Percentiles rank a stretch among this genome's conserved stretches.
phyloP scores from a whole-genome alignment of 768 basidiomycete genomes.

The Phylloporus sp. region DNA sequence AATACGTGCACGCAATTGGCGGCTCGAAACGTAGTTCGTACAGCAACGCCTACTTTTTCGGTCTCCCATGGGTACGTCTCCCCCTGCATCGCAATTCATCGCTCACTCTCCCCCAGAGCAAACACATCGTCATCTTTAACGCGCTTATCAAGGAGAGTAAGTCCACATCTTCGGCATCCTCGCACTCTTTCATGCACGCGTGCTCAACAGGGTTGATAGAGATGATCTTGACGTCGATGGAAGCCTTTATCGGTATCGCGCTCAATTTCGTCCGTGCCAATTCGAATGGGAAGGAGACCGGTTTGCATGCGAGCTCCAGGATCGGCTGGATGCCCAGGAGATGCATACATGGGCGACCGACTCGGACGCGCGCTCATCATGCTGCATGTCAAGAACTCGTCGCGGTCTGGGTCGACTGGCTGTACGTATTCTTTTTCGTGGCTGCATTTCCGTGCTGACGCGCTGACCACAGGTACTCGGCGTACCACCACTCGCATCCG shows the following conservation, averaged over 20 bases:
- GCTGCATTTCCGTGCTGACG: not conserved
- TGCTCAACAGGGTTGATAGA: slow-evolving; percentile 28
- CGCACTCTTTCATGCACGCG: slow-evolving; percentile 53
- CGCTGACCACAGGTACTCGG: slow-evolving; percentile 72
- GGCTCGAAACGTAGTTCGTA: slow-evolving; percentile 94
- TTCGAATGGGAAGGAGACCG: slow-evolving; percentile 94
- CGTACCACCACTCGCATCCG: slow-evolving; percentile 95
- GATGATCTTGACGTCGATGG: slow-evolving; percentile 80
- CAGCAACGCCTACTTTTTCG: slow-evolving; percentile 98
- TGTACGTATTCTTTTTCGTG: slow-evolving; percentile 37
- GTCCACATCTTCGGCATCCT: slow-evolving; percentile 84
- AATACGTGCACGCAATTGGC: slow-evolving; percentile 94
- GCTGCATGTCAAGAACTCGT: slow-evolving; percentile 88
- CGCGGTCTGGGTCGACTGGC: slow-evolving; percentile 91
- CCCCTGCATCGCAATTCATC: not conserved
- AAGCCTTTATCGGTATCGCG: slow-evolving; percentile 62
- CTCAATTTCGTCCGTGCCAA: slow-evolving; percentile 77
- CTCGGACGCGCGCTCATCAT: slow-evolving; percentile 78
- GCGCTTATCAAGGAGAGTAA: slow-evolving; percentile 88
- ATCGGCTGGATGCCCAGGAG: slow-evolving; percentile 37
- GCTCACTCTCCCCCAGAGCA: slow-evolving; percentile 48
- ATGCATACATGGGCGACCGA: slow-evolving; percentile 82
- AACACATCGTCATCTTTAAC: slow-evolving; percentile 96
- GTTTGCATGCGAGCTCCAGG: slow-evolving; percentile 73
- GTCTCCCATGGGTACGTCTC: slow-evolving; percentile 78